Percentiles rank a stretch among this genome's conserved stretches.
Evolutionary conservation across 345 rosid genomes (phyloP).

Genomic region (Balakata baccata): DNA sequence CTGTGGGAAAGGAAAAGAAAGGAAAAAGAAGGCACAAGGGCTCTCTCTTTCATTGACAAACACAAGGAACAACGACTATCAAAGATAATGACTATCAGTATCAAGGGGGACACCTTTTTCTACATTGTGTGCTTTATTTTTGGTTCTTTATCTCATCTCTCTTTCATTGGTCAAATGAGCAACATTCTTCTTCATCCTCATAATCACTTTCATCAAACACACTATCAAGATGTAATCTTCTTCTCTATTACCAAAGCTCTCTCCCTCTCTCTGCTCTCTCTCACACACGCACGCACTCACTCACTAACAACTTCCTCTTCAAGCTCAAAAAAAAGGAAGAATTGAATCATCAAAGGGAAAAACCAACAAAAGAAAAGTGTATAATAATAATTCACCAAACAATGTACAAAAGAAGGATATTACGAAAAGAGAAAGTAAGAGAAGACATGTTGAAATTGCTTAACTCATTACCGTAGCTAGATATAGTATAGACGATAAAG

Average conservation of each 20-base stretch:
- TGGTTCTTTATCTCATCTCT: conserved; percentile 14
- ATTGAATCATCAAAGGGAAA: neutral
- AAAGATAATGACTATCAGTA: too few relatives aligned
- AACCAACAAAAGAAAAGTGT: neutral
- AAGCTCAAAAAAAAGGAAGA: conserved; percentile 1
- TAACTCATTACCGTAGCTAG: neutral
- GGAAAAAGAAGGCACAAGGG: neutral
- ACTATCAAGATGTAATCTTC: conserved; percentile 11
- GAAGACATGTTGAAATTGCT: neutral
- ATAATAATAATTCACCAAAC: conserved; percentile 1
- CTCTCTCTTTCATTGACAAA: conserved; percentile 21
- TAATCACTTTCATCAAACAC: conserved; percentile 17
- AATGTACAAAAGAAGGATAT: neutral
- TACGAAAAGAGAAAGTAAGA: neutral
- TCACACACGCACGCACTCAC: neutral
- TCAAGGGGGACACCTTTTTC: conserved; percentile 32
- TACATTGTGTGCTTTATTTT: conserved; percentile 17
- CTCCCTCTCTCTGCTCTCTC: neutral
- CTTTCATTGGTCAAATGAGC: conserved; percentile 20
- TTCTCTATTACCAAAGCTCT: conserved; percentile 12
- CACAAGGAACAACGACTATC: conserved; percentile 23
- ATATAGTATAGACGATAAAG: too few relatives aligned
- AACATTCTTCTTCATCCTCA: conserved; percentile 6
- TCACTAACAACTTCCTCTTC: conserved; percentile 9
- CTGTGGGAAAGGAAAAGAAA: conserved; percentile 27